phyloP scores from a whole-genome alignment of 1,284 basidiomycete species.

The Trichosporon coremiiforme region DNA sequence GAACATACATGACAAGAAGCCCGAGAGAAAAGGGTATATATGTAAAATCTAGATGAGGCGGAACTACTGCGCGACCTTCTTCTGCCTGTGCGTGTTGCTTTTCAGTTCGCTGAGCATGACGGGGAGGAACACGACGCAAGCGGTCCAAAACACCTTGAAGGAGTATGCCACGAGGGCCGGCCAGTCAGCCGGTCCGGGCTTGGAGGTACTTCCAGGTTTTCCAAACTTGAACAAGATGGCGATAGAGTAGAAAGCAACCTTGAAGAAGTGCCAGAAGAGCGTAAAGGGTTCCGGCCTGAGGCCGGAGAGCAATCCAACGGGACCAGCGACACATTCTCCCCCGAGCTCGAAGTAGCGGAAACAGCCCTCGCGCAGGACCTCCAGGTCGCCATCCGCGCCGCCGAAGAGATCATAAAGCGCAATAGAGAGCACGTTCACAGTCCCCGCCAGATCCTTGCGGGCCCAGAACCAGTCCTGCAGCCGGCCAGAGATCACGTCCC shows the following conservation, averaged over 20 bases:
- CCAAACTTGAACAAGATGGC: conserved; percentile 80
- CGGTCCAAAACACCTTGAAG: conserved; percentile 73
- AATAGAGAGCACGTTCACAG: conserved; percentile 86
- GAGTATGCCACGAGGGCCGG: conserved; percentile 64
- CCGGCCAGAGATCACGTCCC: conserved; percentile 64
- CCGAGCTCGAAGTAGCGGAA: conserved; percentile 97
- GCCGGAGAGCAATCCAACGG: conserved; percentile 77
- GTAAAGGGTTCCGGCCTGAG: conserved; percentile 73
- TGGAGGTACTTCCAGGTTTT: conserved; percentile 42
- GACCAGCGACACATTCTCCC: conserved; percentile 83
- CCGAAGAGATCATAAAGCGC: conserved; percentile 87
- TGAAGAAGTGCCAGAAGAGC: conserved; percentile 91
- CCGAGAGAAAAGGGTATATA: neutral
- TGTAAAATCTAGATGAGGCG: neutral
- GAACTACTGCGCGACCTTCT: neutral
- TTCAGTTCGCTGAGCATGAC: conserved; percentile 80
- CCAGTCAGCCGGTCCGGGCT: conserved; percentile 60
- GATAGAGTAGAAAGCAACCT: conserved; percentile 90
- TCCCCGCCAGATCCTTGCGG: conserved; percentile 76
- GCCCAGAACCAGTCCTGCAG: conserved; percentile 80
- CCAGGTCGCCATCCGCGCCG: conserved; percentile 70
- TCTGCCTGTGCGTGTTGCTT: neutral
- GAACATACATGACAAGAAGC: conserved; percentile 4
- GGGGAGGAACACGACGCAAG: conserved; percentile 80
- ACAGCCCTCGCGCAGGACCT: conserved; percentile 86